A percentile compares a stretch with the other conserved stretches of the same genome.
Evolutionary conservation across 495 filamentous ascomycete species (phyloP).

Genomic region (Cercophora samala): DNA sequence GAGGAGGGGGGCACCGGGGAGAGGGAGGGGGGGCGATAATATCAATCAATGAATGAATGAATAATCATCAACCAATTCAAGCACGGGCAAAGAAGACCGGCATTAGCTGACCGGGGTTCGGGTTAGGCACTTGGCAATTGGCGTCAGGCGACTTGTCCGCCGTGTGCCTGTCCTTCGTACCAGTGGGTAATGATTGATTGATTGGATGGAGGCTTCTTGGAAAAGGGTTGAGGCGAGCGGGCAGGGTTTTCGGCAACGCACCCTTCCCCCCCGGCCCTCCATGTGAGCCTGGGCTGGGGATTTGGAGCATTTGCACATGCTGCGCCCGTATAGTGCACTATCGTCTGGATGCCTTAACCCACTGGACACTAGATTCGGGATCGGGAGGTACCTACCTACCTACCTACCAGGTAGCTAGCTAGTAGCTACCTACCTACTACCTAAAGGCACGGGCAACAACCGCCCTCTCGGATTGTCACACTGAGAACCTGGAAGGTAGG

Average conservation of each 20-base stretch:
- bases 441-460: background rate
- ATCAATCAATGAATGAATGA: slow-evolving; percentile 3
- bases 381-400: background rate
- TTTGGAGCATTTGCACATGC: background rate
- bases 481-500: no score
- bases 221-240: background rate
- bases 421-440: no score
- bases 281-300: background rate
- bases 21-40: background rate
- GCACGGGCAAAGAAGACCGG: background rate
- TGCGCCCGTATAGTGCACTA: background rate
- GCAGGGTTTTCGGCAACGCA: background rate
- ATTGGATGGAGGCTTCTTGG: background rate
- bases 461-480: slow-evolving; percentile 27
- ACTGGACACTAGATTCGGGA: no score
- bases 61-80: background rate
- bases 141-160: background rate
- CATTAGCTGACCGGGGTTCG: background rate
- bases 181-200: background rate
- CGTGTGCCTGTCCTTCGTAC: no score
- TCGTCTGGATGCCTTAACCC: no score
- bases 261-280: background rate
- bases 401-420: no score
- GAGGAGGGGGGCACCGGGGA: background rate
- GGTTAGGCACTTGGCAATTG: background rate